These are phyloP conservation scores for Tolypocladium nubicola DNA, from an alignment of 2,329 filamentous ascomycete species.

Conservation along the genomic window DNA sequence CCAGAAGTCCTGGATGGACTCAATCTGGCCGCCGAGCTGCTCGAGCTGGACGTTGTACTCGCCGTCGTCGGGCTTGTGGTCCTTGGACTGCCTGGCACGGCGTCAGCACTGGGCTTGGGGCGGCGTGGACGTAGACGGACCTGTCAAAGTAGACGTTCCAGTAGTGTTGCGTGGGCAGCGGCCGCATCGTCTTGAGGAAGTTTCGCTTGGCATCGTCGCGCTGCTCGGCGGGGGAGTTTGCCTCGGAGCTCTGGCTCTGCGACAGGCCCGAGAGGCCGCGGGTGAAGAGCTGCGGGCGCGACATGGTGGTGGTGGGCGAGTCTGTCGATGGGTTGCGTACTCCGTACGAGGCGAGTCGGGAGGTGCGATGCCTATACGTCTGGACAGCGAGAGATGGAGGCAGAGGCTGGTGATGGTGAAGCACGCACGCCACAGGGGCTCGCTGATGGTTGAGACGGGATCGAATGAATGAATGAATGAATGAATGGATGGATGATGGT, in stretches of 20 bases:
- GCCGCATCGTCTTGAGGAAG: conserved; percentile 63
- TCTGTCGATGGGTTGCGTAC: background rate
- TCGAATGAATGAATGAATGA: background rate
- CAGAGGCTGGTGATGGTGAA: too few relatives aligned
- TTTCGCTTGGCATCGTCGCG: conserved; percentile 76
- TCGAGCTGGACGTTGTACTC: conserved; percentile 47
- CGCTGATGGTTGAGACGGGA: too few relatives aligned
- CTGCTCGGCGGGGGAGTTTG: conserved; percentile 59
- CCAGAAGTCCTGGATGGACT: conserved; percentile 79
- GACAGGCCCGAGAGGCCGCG: conserved; percentile 52
- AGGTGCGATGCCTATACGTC: background rate
- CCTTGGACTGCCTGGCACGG: conserved; percentile 29
- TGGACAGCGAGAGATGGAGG: background rate
- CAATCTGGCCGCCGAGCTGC: conserved; percentile 55
- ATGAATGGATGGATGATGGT: background rate
- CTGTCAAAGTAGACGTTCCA: conserved; percentile 64
- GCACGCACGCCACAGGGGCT: background rate
- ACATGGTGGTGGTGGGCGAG: conserved; percentile 31
- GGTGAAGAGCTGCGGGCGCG: conserved; percentile 50
- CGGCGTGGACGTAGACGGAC: conserved; percentile 14
- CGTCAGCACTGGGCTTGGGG: too few relatives aligned
- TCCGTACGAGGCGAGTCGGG: background rate
- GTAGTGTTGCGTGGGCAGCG: conserved; percentile 69
- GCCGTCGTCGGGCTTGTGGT: conserved; percentile 30
- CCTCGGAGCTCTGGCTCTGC: conserved; percentile 47